Conservation (phyloP, 176 grass and related monocot species). For the Rhipidocladum racemiflorum region DNA sequence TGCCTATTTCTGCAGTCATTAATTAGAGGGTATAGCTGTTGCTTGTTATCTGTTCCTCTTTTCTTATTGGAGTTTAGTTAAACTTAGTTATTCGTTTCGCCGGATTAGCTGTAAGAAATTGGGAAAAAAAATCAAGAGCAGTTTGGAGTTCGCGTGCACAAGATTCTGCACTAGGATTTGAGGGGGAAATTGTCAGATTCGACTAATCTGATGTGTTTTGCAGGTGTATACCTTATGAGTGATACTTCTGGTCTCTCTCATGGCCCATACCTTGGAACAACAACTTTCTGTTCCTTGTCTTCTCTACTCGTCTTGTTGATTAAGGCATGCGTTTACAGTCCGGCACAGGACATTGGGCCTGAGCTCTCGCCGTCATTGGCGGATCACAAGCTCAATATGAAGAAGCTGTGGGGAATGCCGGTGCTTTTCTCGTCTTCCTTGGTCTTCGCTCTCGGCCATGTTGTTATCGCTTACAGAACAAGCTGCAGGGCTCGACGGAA, state of each 20-base stretch:
- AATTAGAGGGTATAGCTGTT: constrained; percentile 18
- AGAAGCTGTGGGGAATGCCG: constrained; percentile 80
- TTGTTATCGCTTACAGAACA: constrained; percentile 85
- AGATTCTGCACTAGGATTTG: not conserved
- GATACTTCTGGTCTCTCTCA: constrained; percentile 62
- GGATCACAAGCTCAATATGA: constrained; percentile 57
- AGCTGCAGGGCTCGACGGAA: constrained; percentile 81
- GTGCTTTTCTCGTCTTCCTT: constrained; percentile 84
- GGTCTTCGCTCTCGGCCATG: constrained; percentile 84
- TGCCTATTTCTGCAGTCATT: constrained; percentile 15
- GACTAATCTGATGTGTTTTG: constrained; percentile 34
- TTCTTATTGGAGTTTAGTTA: constrained; percentile 3
- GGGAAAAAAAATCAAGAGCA: not conserved
- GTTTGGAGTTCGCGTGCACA: not conserved
- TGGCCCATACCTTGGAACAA: constrained; percentile 76
- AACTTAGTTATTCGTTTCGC: not conserved
- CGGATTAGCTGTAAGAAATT: not conserved
- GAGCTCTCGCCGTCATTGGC: constrained; percentile 67
- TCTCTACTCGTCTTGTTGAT: constrained; percentile 74
- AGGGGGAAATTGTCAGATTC: not conserved
- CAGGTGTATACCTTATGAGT: constrained; percentile 83
- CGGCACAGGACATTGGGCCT: constrained; percentile 57
- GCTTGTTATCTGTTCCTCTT: not conserved
- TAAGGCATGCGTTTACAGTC: constrained; percentile 76
- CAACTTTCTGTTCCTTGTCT: constrained; percentile 62